Evolutionary conservation across 2,329 filamentous ascomycete species (phyloP).

Genomic region (Aspergillus alliaceus): DNA sequence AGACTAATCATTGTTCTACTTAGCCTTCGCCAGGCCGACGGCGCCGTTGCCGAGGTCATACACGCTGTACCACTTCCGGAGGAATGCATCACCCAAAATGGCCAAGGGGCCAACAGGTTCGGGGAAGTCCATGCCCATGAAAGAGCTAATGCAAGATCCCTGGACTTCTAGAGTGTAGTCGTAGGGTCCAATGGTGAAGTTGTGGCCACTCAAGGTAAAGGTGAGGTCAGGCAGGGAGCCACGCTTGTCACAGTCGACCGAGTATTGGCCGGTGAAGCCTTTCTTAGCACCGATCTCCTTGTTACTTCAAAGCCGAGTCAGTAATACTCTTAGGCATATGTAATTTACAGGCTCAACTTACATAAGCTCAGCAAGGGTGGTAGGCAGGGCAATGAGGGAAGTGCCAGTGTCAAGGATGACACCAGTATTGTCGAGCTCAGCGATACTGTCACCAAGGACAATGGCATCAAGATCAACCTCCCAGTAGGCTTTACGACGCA

Average conservation of each 20-base stretch:
- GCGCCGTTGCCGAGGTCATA: conserved; percentile 90
- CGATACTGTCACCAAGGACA: conserved; percentile 79
- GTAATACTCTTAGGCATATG: not conserved
- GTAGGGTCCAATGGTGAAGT: conserved; percentile 84
- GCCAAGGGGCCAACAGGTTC: conserved; percentile 86
- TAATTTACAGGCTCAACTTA: conserved; percentile 38
- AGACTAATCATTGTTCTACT: conserved; percentile 49
- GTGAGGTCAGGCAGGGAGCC: conserved; percentile 83
- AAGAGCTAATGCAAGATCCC: conserved; percentile 93
- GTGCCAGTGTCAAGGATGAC: conserved; percentile 98
- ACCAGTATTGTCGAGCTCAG: conserved; percentile 90
- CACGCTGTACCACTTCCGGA: conserved; percentile 72
- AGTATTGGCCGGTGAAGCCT: conserved; percentile 95
- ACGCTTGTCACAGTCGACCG: conserved; percentile 83
- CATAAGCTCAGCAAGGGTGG: conserved; percentile 87
- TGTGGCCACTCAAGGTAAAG: conserved; percentile 85
- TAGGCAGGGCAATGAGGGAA: conserved; percentile 92
- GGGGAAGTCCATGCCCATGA: conserved; percentile 93
- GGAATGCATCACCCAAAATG: conserved; percentile 74
- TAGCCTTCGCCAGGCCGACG: conserved; percentile 85
- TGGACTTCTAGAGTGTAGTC: conserved; percentile 97
- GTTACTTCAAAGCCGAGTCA: conserved; percentile 57
- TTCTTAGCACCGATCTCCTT: conserved; percentile 98
- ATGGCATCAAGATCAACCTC: conserved; percentile 95
- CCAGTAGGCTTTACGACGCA: conserved; percentile 99